Percentiles rank a stretch among this genome's conserved stretches.
phyloP scores from a whole-genome alignment of 805 yeast genomes.

The Vanderwaltozyma yarrowii region DNA sequence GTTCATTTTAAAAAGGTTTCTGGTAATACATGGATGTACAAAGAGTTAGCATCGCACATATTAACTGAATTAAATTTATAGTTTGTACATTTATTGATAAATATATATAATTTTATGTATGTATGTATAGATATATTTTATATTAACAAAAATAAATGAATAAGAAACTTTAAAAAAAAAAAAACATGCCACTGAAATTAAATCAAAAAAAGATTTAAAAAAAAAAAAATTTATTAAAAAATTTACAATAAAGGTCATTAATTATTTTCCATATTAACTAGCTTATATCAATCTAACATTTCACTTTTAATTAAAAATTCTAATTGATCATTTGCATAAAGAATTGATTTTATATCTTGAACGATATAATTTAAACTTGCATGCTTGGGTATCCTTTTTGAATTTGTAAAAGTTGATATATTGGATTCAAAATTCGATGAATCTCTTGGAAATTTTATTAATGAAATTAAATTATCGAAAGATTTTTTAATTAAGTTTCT shows the following conservation, averaged over 20 bases:
- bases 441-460: constrained; percentile 15
- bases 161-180: no score
- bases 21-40: constrained; percentile 94
- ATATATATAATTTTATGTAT: neutral
- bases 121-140: neutral
- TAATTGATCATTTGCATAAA: constrained; percentile 20
- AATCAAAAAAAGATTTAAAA: no score
- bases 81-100: constrained; percentile 3
- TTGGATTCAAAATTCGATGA: neutral
- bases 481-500: constrained; percentile 22
- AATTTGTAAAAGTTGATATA: neutral
- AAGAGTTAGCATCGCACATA: constrained; percentile 79
- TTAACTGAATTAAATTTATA: constrained; percentile 59
- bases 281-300: no score
- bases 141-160: no score
- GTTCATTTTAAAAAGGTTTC: constrained; percentile 87
- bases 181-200: no score
- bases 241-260: no score
- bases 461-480: constrained; percentile 20
- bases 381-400: constrained; percentile 27
- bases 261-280: no score
- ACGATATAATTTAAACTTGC: constrained; percentile 21
- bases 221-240: no score
- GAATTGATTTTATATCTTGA: constrained; percentile 22
- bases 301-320: constrained; percentile 6